These are phyloP conservation scores for Exophiala lecanii-corni DNA, from an alignment of 2,329 filamentous ascomycete genomes.

Conservation along the genomic window DNA sequence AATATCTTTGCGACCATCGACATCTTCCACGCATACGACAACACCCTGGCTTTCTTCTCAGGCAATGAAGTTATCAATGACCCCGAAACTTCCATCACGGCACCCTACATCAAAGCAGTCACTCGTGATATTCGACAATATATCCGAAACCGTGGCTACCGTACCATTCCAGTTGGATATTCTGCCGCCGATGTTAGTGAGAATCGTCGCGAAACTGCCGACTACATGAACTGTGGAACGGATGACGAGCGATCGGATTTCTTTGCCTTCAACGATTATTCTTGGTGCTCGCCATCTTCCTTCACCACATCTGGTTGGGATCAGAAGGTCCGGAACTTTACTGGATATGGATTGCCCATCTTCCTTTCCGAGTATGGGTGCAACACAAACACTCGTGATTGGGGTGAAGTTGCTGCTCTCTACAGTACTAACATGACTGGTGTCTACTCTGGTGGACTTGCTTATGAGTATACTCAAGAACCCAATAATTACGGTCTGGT, in stretches of 20 bases:
- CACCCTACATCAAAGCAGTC: conserved; percentile 72
- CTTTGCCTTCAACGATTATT: conserved; percentile 87
- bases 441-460: conserved; percentile 92
- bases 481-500: conserved; percentile 77
- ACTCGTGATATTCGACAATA: conserved; percentile 73
- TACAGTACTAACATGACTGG: conserved; percentile 78
- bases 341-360: conserved; percentile 78
- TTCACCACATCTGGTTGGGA: conserved; percentile 74
- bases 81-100: conserved; percentile 58
- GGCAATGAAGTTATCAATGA: conserved; percentile 78
- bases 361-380: conserved; percentile 97
- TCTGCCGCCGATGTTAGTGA: conserved; percentile 72
- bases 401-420: conserved; percentile 71
- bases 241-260: conserved; percentile 83
- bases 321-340: conserved; percentile 82
- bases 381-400: conserved; percentile 73
- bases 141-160: conserved; percentile 58
- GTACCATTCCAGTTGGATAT: conserved; percentile 70
- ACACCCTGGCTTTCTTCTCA: conserved; percentile 82
- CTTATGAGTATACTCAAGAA: conserved; percentile 91
- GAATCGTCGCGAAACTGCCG: conserved; percentile 80
- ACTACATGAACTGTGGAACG: conserved; percentile 89
- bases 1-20: conserved; percentile 85
- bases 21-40: conserved; percentile 74
- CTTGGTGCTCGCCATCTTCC: conserved; percentile 70